phyloP scores from a whole-genome alignment of 164 flowering plant species.

The Magnolia sinica region DNA sequence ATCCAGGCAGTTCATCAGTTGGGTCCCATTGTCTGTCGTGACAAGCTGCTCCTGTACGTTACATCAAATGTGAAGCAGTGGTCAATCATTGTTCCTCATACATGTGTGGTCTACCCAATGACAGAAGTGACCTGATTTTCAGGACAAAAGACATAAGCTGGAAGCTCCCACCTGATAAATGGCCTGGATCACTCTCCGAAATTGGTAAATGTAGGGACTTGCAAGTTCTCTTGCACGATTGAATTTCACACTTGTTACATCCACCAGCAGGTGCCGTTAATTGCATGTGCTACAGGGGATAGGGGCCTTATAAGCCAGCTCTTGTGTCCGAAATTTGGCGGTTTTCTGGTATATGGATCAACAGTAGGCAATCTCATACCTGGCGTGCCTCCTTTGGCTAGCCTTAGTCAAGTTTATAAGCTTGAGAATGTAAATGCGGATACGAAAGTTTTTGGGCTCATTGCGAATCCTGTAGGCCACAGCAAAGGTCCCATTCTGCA shows the following conservation, averaged over 20 bases:
- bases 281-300: slow-evolving; percentile 44
- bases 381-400: slow-evolving; percentile 42
- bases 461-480: slow-evolving; percentile 57
- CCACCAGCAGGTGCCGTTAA: slow-evolving; percentile 41
- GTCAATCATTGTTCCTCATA: neutral
- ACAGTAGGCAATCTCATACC: slow-evolving; percentile 32
- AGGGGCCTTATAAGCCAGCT: slow-evolving; percentile 54
- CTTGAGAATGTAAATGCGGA: slow-evolving; percentile 29
- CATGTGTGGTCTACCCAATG: neutral
- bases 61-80: neutral
- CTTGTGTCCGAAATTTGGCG: slow-evolving; percentile 49
- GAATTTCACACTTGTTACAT: neutral
- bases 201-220: too few species aligned
- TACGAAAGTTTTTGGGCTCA: slow-evolving; percentile 48
- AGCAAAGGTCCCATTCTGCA: slow-evolving; percentile 53
- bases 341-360: slow-evolving; percentile 39
- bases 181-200: neutral
- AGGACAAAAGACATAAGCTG: neutral
- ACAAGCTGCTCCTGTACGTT: neutral
- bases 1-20: neutral
- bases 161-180: neutral
- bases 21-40: neutral
- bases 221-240: neutral
- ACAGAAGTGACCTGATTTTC: neutral
- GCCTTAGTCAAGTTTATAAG: slow-evolving; percentile 37